Base-by-base conservation (phyloP, 176 grass and related monocot genomes). In the Oryza glumipatula region DNA sequence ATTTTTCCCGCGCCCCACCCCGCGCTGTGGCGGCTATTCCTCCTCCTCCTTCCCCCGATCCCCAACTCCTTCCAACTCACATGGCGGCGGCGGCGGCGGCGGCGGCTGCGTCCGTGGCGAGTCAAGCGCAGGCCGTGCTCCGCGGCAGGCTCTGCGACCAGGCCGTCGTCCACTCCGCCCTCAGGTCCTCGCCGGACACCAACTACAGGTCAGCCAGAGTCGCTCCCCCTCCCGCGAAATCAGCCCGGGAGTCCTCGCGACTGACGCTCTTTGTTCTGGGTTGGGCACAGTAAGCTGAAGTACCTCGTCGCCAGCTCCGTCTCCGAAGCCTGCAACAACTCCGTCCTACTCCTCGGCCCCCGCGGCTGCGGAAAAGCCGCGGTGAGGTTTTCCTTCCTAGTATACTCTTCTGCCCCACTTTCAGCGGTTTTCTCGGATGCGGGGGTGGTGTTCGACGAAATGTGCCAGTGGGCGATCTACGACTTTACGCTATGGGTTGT, bases 261-360 rank as follows among this genome's bases (percentile, higher is more conserved):
- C 26, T 73, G 44, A 26, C 23, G 35, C 10, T 64, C 17, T 17
- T 44, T 49, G 38, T 87, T 52, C 44, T 74, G 54, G 6, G 44
- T 68, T 73, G 77, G 4, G 32, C 39, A 41, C 85, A 98, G 96
- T 22, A 92, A 95, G 83, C 72, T 98, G 46, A 95, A 92, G 89
- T 90, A 92, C 80, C 89, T 95, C 13, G 85, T 98, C 23, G 48
- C 85, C 69, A 94, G 89, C 83, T 94, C 93, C 70, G 79, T 98
- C 65, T 83, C 93, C 4, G 93, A 93, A 65, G 83, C 89, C 56
- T 98, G 91, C 89, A 95, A 94, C 76, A 95, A 95, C 46, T 89
- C 92, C 22, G 82, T 94, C 67, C 89, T 98, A 47, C 96, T 98
- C 15, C 87, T 93, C 1, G 93, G 93, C 11, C 90, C 91, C 46